Evolutionary conservation across 2,329 filamentous ascomycete genomes (phyloP).

Genomic region (Thielaviopsis musarum): DNA sequence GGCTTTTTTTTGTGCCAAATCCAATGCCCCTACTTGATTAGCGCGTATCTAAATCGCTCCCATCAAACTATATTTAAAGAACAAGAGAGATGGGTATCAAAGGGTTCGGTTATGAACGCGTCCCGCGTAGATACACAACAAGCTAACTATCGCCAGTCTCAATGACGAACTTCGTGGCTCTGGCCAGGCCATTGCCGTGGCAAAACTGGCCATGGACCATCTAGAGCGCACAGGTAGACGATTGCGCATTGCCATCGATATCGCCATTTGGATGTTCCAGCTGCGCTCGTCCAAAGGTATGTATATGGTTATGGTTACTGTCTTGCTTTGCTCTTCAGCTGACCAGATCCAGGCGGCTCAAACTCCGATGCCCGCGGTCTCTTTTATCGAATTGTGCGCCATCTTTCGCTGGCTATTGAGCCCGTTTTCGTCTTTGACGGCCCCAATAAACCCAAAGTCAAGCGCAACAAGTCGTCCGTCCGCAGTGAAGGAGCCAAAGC

Average conservation of each 20-base stretch:
- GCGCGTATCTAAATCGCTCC: neutral
- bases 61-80: neutral
- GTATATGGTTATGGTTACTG: neutral
- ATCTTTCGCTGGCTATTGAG: slow-evolving; percentile 62
- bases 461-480: slow-evolving; percentile 63
- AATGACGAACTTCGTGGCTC: slow-evolving; percentile 72
- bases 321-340: slow-evolving; percentile 3
- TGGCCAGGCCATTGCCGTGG: slow-evolving; percentile 62
- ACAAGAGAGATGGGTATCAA: slow-evolving; percentile 42
- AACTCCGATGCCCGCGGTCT: slow-evolving; percentile 84
- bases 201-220: slow-evolving; percentile 65
- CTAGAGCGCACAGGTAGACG: slow-evolving; percentile 55
- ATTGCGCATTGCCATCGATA: slow-evolving; percentile 77
- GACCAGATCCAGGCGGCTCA: slow-evolving; percentile 42
- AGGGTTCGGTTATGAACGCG: slow-evolving; percentile 27
- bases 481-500: slow-evolving; percentile 43
- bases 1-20: neutral
- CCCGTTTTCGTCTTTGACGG: slow-evolving; percentile 87
- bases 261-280: slow-evolving; percentile 96
- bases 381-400: slow-evolving; percentile 73
- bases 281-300: slow-evolving; percentile 62
- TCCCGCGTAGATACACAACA: slow-evolving; percentile 1
- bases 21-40: neutral
- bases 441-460: slow-evolving; percentile 68
- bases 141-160: slow-evolving; percentile 32